Conservation (phyloP, 2,329 filamentous ascomycete genomes). For the Fusarium buharicum region DNA sequence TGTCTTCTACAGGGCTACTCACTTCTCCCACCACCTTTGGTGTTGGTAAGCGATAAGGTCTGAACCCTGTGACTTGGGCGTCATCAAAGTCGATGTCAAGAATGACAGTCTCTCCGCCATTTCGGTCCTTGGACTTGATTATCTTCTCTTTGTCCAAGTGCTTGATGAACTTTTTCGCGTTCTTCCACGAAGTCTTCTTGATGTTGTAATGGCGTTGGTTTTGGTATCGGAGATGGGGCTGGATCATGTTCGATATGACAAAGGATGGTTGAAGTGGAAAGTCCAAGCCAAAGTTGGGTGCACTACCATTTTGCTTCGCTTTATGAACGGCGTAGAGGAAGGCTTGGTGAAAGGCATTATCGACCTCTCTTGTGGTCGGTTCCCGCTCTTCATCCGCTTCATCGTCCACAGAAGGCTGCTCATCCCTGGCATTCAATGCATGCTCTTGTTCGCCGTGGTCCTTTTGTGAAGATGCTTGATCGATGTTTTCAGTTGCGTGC, state of each 20-base stretch:
- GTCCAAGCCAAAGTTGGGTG: constrained; percentile 31
- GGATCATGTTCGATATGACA: constrained; percentile 41
- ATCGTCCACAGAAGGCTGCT: background rate
- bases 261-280: constrained; percentile 41
- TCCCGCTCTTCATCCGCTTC: constrained; percentile 28
- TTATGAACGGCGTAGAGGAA: constrained; percentile 38
- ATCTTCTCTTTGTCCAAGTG: constrained; percentile 29
- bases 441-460: background rate
- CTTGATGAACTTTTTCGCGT: constrained; percentile 41
- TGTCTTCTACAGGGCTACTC: background rate
- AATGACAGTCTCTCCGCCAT: constrained; percentile 41
- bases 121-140: constrained; percentile 35
- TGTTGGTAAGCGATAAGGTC: constrained; percentile 33
- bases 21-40: constrained; percentile 3
- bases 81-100: constrained; percentile 39
- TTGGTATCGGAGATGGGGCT: constrained; percentile 38
- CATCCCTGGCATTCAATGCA: background rate
- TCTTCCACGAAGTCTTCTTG: constrained; percentile 43
- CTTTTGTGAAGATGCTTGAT: constrained; percentile 1
- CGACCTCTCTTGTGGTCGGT: constrained; percentile 36
- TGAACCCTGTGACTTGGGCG: constrained; percentile 22
- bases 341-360: constrained; percentile 34
- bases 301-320: constrained; percentile 24
- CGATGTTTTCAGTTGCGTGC: background rate
- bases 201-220: constrained; percentile 33